Evolutionary conservation across 2,329 filamentous ascomycete species (phyloP).

Genomic region (Ceratocystis alfenasii): DNA sequence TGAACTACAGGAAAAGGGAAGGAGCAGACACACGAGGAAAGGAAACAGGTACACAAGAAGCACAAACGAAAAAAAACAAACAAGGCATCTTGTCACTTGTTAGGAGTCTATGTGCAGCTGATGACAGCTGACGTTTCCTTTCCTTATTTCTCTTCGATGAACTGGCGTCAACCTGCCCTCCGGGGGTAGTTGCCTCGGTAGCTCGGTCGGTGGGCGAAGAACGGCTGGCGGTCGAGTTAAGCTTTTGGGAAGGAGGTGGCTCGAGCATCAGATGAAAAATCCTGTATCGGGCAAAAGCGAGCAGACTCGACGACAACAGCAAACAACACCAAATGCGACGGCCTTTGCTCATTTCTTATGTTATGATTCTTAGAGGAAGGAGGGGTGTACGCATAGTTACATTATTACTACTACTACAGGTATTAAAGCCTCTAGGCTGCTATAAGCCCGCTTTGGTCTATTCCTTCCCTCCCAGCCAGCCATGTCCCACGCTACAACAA

Average conservation of each 20-base stretch:
- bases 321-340: neutral
- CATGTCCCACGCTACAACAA: neutral
- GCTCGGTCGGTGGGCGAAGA: neutral
- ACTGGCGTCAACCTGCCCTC: neutral
- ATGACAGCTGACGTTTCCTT: neutral
- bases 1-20: too few species aligned
- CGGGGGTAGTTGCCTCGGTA: neutral
- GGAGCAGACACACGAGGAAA: too few species aligned
- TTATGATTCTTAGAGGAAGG: neutral
- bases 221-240: neutral
- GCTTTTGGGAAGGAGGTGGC: constrained; percentile 9
- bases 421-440: neutral
- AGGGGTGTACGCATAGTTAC: too few species aligned
- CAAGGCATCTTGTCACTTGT: neutral
- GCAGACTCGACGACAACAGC: constrained; percentile 2
- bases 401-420: neutral
- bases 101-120: neutral
- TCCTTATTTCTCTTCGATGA: neutral
- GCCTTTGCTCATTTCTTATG: neutral
- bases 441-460: neutral
- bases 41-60: too few species aligned
- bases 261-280: constrained; percentile 11
- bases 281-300: constrained; percentile 3
- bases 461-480: neutral
- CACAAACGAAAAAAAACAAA: neutral